Percentiles rank a stretch among this genome's conserved stretches.
phyloP scores from a whole-genome alignment of 2,329 filamentous ascomycete species.

The Domatiomyces globalis region DNA sequence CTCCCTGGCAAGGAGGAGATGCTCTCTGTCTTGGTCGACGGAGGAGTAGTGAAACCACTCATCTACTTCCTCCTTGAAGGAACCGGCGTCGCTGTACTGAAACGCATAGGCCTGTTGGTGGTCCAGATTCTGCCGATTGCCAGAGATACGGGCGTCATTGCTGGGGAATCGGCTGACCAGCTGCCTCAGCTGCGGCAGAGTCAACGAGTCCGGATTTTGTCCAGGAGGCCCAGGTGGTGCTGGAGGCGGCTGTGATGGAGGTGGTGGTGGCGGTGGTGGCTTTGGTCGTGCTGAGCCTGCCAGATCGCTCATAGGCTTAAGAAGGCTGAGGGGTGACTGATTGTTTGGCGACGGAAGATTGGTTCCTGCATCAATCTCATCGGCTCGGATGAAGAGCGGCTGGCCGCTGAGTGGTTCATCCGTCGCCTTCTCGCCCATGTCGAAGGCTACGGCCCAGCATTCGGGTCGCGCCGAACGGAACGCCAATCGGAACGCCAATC shows the following conservation, averaged over 20 bases:
- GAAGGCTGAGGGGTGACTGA: conserved; percentile 11
- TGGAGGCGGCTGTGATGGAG: conserved; percentile 34
- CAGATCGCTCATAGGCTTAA: conserved; percentile 6
- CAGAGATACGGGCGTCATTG: conserved; percentile 31
- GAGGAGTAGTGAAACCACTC: conserved; percentile 95
- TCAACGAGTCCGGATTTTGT: conserved; percentile 52
- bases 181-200: conserved; percentile 56
- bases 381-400: conserved; percentile 30
- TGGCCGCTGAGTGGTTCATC: conserved; percentile 2
- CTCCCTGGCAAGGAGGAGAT: conserved; percentile 59
- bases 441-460: neutral
- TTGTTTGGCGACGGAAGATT: conserved; percentile 28
- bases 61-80: conserved; percentile 76
- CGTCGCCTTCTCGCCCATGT: neutral
- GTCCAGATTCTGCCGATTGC: neutral
- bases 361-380: conserved; percentile 36
- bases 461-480: neutral
- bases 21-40: conserved; percentile 55
- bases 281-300: conserved; percentile 6
- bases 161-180: conserved; percentile 62
- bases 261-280: conserved; percentile 25
- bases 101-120: conserved; percentile 66
- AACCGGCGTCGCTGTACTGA: conserved; percentile 56
- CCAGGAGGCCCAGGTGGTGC: conserved; percentile 25
- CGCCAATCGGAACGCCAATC: neutral